Base-by-base conservation (phyloP, 2,329 filamentous ascomycete species). In the Fusarium sp. region DNA sequence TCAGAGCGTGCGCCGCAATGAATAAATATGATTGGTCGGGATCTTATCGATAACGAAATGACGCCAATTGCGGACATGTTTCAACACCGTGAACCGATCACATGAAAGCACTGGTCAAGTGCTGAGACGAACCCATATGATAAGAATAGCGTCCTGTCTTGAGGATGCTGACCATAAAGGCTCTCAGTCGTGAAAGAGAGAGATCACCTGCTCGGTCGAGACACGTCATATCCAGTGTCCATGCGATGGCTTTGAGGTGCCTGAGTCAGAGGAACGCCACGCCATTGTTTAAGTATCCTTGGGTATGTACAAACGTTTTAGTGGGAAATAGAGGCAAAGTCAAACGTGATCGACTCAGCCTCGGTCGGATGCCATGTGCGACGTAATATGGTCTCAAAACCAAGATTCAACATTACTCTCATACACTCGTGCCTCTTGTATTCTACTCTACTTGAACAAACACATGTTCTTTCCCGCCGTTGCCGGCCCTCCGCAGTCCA, bases 81-180 rank as follows among this genome's bases (percentile, higher is more conserved):
- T 72, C 46, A 61, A 62, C 40, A 57, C 57, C 57, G 62, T 66
- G 64, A 70, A 71, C 51, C 43, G 61, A 74, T 73, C 71, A 73
- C 71, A 73, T 73, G 71, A 67, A 62, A 73, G 38, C 47, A 49
- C 60, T 56, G 66, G 57, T 67, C 53, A 71, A 59, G 70, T 72
- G 71, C 57, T 51, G 53, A 64, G 61, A 71, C 54, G 46, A 50
- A 49, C 47, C 43, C 61, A 52, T 26, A 68, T 72, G 71, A 73
- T 73, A 59, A 67, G 56, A 42, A 59, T 39, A 44, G 42, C 33
- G 24, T 33, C 39, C 34, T 26, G 24, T 33, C 39, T 38, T 26
- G 21, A 31, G 26, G 43, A 69, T 54, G 61, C 39, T 69, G 65
- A 69, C 65, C 65, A 61, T 57, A 49, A 51, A 57, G 34, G 24